Conservation (phyloP, 352 stramenopile genomes). For the Saprolegnia diclina region DNA sequence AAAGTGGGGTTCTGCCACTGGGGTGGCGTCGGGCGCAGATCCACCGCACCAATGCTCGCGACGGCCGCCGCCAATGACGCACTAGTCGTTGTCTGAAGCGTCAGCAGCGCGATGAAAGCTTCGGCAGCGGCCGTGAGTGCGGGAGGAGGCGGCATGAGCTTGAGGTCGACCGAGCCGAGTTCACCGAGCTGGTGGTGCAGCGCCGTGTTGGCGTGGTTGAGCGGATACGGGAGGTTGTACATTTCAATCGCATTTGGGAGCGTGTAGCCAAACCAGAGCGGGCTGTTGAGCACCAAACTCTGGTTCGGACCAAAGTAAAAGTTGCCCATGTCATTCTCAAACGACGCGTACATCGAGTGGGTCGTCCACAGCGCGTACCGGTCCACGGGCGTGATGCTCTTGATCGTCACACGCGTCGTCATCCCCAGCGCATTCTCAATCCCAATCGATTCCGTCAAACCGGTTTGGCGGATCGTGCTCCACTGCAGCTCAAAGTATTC, state of each 20-base stretch:
- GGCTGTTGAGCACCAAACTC: neutral
- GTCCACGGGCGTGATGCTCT: slow-evolving; percentile 10
- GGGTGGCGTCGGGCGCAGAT: neutral
- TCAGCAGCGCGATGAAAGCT: neutral
- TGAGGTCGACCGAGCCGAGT: slow-evolving; percentile 14
- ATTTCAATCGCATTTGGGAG: slow-evolving; percentile 3
- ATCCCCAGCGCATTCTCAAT: slow-evolving; percentile 21
- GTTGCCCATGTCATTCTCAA: slow-evolving; percentile 22
- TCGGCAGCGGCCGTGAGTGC: neutral
- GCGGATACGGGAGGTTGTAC: slow-evolving; percentile 6
- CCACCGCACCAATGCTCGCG: neutral
- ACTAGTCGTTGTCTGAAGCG: neutral
- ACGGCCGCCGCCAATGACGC: neutral
- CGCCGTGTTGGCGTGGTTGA: neutral
- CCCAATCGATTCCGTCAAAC: slow-evolving; percentile 2
- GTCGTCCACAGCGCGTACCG: slow-evolving; percentile 17
- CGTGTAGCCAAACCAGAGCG: neutral
- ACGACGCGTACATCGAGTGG: neutral
- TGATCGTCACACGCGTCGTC: neutral
- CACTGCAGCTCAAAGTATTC: slow-evolving; percentile 15
- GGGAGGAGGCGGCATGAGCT: neutral
- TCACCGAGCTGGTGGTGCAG: slow-evolving; percentile 3
- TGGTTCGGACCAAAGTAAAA: slow-evolving; percentile 2
- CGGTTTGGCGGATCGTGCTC: slow-evolving; percentile 3
- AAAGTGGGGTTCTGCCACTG: neutral